These are phyloP conservation scores for Achaetomium macrosporum DNA, from an alignment of 2,329 filamentous ascomycete species.

Conservation along the genomic window DNA sequence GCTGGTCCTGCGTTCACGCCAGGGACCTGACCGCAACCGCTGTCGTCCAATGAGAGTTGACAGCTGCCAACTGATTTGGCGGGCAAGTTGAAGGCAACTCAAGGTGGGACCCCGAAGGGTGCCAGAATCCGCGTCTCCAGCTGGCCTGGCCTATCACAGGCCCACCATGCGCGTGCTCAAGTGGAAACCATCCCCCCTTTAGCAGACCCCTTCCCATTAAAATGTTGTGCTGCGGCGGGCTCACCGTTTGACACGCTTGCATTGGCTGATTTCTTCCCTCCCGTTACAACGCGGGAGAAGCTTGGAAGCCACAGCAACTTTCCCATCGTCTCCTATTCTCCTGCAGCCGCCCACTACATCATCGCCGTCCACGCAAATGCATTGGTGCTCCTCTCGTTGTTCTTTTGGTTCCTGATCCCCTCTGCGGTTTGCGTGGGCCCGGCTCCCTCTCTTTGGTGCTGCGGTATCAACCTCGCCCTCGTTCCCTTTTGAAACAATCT, in stretches of 20 bases:
- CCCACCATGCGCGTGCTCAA: slow-evolving; percentile 7
- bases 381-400: slow-evolving; percentile 20
- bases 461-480: not conserved
- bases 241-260: slow-evolving; percentile 17
- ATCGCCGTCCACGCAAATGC: slow-evolving; percentile 20
- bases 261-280: slow-evolving; percentile 16
- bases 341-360: slow-evolving; percentile 19
- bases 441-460: not conserved
- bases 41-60: not conserved
- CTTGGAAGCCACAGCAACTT: slow-evolving; percentile 14
- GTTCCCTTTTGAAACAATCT: not conserved
- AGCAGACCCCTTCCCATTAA: slow-evolving; percentile 15
- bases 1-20: slow-evolving; percentile 13
- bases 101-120: slow-evolving; percentile 10
- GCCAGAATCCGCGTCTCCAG: not conserved
- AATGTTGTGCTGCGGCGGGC: slow-evolving; percentile 16
- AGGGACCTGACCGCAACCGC: not conserved
- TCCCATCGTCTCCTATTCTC: slow-evolving; percentile 8
- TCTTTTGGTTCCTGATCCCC: slow-evolving; percentile 7
- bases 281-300: slow-evolving; percentile 2
- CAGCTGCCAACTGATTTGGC: too few relatives aligned
- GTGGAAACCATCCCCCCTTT: slow-evolving; percentile 16
- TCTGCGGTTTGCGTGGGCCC: not conserved
- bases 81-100: too few relatives aligned
- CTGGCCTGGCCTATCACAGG: not conserved